Percentiles rank a stretch among this genome's conserved stretches.
phyloP scores from a whole-genome alignment of 2,329 filamentous ascomycete species.

The Paracamarosporium sp. region DNA sequence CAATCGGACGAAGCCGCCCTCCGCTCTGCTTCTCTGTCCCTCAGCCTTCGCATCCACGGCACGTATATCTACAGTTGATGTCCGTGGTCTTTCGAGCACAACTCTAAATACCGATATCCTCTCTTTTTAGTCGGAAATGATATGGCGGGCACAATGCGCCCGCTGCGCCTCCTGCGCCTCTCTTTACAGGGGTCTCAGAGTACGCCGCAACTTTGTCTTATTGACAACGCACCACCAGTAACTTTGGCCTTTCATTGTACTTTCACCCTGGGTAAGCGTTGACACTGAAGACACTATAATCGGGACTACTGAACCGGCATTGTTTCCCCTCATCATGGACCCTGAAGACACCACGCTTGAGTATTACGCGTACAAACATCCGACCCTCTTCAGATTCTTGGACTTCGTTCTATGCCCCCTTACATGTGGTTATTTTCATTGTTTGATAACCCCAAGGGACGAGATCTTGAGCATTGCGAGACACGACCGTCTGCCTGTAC shows the following conservation, averaged over 20 bases:
- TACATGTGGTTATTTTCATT: background rate
- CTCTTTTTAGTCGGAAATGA: background rate
- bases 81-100: background rate
- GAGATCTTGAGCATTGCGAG: background rate
- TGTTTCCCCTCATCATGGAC: too few species aligned
- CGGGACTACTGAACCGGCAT: background rate
- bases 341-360: background rate
- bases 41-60: background rate
- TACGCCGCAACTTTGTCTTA: background rate
- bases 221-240: background rate
- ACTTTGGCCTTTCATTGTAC: background rate
- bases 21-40: background rate
- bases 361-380: background rate
- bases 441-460: background rate
- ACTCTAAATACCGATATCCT: background rate
- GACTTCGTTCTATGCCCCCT: background rate
- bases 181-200: background rate
- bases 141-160: background rate
- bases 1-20: background rate
- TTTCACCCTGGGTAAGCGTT: background rate
- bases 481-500: background rate
- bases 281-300: background rate
- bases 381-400: background rate
- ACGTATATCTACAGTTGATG: background rate
- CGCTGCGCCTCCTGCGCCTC: background rate